Base-by-base conservation (phyloP, 768 basidiomycete genomes). In the Suillus placidus region DNA sequence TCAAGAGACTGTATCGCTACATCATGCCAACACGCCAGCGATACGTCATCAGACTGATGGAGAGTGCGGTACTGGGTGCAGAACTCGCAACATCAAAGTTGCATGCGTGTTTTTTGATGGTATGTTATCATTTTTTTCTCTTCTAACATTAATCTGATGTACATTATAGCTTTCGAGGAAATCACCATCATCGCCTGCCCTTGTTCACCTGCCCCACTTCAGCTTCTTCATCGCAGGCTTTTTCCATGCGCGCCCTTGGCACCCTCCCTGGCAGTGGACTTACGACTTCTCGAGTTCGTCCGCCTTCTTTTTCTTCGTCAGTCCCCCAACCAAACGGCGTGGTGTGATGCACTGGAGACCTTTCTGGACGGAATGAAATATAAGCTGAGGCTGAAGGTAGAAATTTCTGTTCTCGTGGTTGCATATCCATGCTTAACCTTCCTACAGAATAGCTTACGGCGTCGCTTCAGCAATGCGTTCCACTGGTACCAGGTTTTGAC, bases 211-310 rank as follows among this genome's bases (percentile, higher is more conserved):
- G n/a, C n/a, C n/a, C n/a, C n/a, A 3, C 35, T 37, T 14, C 75
- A 79, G 55, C 73, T 78, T 10, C 58, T 79, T 4, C 34, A 60
- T 47, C 37, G n/a, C 3, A 2, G 74, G 72, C 71, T n/a, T n/a
- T 23, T 79, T 60, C 71, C 78, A 18, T 74, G 71, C 45, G 66
- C 75, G 7, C 79, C 78, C 0, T 20, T 71, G 4, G 62, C 54
- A 0, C 79, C 79, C 8, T 71, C 73, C 12, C 65, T 80, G 4
- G 79, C 76, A 14, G 72, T 80, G 1, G 74, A 78, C 60, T 37
- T 80, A 20, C 66, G 65, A 42, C 67, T 79, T 35, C 62, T 80
- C 12, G 69, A 74, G 38, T 77, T 80, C 6, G 72, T 73, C 0
- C 32, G 52, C 38, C 45, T 66, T 9, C 65, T 79, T 0, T 79